Base-by-base conservation (phyloP, 164 flowering plant genomes). In the Saururus chinensis region DNA sequence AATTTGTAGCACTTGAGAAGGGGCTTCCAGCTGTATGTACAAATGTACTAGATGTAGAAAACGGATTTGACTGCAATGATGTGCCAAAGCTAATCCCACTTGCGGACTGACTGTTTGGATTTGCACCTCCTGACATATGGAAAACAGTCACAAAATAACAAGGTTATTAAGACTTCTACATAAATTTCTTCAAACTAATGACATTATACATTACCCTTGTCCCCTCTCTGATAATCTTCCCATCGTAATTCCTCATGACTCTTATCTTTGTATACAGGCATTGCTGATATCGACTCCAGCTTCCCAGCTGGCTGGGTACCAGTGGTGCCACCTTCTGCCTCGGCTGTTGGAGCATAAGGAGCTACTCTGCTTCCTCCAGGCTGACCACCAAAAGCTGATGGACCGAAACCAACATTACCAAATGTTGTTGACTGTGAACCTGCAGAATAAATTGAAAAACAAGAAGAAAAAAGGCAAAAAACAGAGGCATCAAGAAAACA, bases 221-320 rank as follows among this genome's bases (percentile, higher is more conserved):
- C 96, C 57, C 96, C 96, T 74, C 65, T 65, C 69, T 93, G 99
- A 67, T 87, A 93, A 73, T 93, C 99, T 66, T 90, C 99, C 99
- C 99, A 93, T 68, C 97, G 79, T 55, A 95, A 85, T 69, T 95
- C 99, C 71, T 95, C 99, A 66, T 88, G 97, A 74, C 95, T 85
- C 75, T 95, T 95, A 24, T 87, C 95, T 71, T 84, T 95, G 78
- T 88, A 91, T 9, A 70, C 83, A 49, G 95, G 86, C 99, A 95
- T 95, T 37, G 96, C 99, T 12, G 96, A 91, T 77, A 91, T 85
- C 22, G 99, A 91, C 73, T 84, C 96, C 69, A 95, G 80, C 77
- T 85, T 95, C 53, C 84, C 96, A 72, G 86, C 76, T 24, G 82
- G 71, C 73, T 81, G 86, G 30, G 81, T 57, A 69, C 80, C 71